Conservation (phyloP, 768 basidiomycete genomes). For the Coprinopsis strossmayeri region DNA sequence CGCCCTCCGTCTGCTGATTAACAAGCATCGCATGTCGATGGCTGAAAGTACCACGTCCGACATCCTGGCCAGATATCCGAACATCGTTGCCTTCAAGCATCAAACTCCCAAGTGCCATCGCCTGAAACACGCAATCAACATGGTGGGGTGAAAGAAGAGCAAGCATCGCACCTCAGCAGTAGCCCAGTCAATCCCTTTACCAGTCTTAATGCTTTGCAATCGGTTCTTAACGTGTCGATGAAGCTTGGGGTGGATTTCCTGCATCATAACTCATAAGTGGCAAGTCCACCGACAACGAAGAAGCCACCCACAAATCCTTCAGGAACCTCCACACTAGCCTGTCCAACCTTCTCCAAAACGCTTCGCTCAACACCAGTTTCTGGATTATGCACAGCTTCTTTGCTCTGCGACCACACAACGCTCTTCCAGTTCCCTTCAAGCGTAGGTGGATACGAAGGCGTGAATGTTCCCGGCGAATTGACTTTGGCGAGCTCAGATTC, state of each 20-base stretch:
- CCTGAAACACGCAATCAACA: no score
- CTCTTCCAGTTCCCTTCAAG: slow-evolving; percentile 64
- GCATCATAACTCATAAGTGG: slow-evolving; percentile 15
- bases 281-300: slow-evolving; percentile 27
- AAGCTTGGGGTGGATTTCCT: slow-evolving; percentile 78
- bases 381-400: slow-evolving; percentile 46
- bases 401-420: slow-evolving; percentile 56
- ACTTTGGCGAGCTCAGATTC: slow-evolving; percentile 52
- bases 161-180: no score
- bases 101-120: slow-evolving; percentile 82
- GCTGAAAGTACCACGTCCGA: slow-evolving; percentile 86
- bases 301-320: slow-evolving; percentile 53
- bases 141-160: no score
- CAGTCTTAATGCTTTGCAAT: slow-evolving; percentile 59
- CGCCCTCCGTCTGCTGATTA: slow-evolving; percentile 76
- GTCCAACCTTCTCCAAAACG: slow-evolving; percentile 52
- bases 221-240: slow-evolving; percentile 76
- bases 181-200: slow-evolving; percentile 79
- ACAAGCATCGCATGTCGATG: slow-evolving; percentile 91
- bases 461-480: slow-evolving; percentile 27
- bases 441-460: slow-evolving; percentile 42
- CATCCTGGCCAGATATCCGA: slow-evolving; percentile 90
- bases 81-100: slow-evolving; percentile 80
- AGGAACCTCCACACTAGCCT: slow-evolving; percentile 57
- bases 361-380: slow-evolving; percentile 60